These are phyloP conservation scores for Basipetospora chlamydospora DNA, from an alignment of 2,329 filamentous ascomycete species.

Conservation along the genomic window DNA sequence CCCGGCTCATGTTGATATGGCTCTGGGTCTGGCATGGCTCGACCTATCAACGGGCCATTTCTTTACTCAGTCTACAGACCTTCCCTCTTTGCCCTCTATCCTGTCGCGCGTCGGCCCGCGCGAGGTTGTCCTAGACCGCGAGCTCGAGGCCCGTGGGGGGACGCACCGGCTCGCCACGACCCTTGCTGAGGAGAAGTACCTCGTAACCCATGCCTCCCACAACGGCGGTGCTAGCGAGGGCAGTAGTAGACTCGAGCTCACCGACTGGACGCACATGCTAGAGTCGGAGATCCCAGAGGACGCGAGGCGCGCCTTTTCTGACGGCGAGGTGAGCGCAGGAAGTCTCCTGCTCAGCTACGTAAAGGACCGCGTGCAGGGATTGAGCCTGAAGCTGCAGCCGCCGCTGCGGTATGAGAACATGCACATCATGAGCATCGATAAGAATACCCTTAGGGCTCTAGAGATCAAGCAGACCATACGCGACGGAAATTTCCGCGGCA, in stretches of 20 bases:
- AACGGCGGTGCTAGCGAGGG: constrained; percentile 22
- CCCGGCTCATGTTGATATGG: constrained; percentile 6
- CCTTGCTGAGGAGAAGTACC: constrained; percentile 60
- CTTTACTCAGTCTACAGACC: constrained; percentile 62
- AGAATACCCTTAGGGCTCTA: constrained; percentile 74
- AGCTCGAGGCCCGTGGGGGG: constrained; percentile 39
- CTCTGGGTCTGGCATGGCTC: constrained; percentile 77
- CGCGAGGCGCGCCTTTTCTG: constrained; percentile 41
- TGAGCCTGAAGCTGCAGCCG: constrained; percentile 68
- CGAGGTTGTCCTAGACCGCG: constrained; percentile 66
- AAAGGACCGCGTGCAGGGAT: constrained; percentile 59
- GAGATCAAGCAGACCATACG: constrained; percentile 80
- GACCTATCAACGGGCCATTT: constrained; percentile 94
- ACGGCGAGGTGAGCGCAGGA: constrained; percentile 60
- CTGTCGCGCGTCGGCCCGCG: constrained; percentile 70
- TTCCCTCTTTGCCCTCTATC: constrained; percentile 61
- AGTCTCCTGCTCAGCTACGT: constrained; percentile 77
- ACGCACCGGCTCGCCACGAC: constrained; percentile 50
- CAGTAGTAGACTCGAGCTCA: constrained; percentile 34
- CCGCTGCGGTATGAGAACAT: constrained; percentile 60
- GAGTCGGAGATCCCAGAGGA: constrained; percentile 52
- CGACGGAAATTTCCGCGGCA: constrained; percentile 67
- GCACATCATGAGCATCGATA: constrained; percentile 81
- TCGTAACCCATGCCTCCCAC: constrained; percentile 56
- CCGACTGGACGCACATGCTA: constrained; percentile 62